These are phyloP conservation scores for Oryza nivara DNA, from an alignment of 176 grass and related monocot species.

Conservation along the genomic window DNA sequence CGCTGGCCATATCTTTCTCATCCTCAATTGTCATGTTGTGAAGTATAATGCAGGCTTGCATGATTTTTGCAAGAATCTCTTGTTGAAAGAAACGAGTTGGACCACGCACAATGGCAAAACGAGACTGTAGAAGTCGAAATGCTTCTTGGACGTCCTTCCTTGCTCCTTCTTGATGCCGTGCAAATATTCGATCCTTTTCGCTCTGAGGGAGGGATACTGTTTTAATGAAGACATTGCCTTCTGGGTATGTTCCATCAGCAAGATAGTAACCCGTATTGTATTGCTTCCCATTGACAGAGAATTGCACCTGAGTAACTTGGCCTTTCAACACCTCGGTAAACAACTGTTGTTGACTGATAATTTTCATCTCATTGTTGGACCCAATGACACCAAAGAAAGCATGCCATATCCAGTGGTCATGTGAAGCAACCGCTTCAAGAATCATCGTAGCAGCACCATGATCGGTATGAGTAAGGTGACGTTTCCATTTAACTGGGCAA, in stretches of 20 bases:
- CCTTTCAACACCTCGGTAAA: slow-evolving; percentile 33
- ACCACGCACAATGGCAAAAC: slow-evolving; percentile 39
- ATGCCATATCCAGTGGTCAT: slow-evolving; percentile 49
- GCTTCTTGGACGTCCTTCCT: slow-evolving; percentile 29
- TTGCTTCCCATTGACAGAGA: slow-evolving; percentile 30
- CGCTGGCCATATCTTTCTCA: slow-evolving; percentile 44
- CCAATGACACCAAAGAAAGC: slow-evolving; percentile 32
- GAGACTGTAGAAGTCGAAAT: slow-evolving; percentile 20
- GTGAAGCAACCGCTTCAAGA: slow-evolving; percentile 42
- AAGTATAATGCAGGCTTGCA: slow-evolving; percentile 44
- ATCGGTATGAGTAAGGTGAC: slow-evolving; percentile 43
- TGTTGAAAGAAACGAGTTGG: slow-evolving; percentile 17
- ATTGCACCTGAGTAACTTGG: slow-evolving; percentile 25
- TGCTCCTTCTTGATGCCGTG: slow-evolving; percentile 7
- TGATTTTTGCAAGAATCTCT: slow-evolving; percentile 39
- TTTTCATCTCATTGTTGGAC: slow-evolving; percentile 34
- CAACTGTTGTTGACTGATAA: slow-evolving; percentile 13
- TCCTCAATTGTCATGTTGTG: slow-evolving; percentile 50
- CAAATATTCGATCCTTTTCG: slow-evolving; percentile 42
- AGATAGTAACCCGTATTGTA: slow-evolving; percentile 39
- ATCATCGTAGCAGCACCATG: slow-evolving; percentile 7
- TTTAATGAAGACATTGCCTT: slow-evolving; percentile 36
- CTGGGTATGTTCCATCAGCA: slow-evolving; percentile 27
- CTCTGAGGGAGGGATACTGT: slow-evolving; percentile 32
- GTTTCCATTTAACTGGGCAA: slow-evolving; percentile 46